Evolutionary conservation across 2,329 filamentous ascomycete species (phyloP), one percentile per base, ranked within the genome.

Genomic region (Didymella lethalis): DNA sequence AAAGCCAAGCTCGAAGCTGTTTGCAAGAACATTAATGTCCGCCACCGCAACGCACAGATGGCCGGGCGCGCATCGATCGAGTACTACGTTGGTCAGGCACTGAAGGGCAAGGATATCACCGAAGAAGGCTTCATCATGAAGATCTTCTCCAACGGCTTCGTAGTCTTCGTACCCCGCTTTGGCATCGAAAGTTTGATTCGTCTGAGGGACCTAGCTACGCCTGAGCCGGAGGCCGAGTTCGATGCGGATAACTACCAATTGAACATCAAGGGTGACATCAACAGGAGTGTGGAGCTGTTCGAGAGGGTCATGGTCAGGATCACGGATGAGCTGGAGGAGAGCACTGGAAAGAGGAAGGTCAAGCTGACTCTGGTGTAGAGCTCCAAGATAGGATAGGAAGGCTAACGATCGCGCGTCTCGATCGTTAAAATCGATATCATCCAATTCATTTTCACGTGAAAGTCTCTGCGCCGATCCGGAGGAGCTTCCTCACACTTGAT

Each of bases 21-120:
- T 25, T 98, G 95, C 85, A 93, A 93, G 78, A 99, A 99, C 81
- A 97, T 99, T 85, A 99, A 99, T 78, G 89, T 95, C 57, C 89
- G 95, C 7, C 95, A 99, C 78, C 92, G 95, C 73, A 99, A 99
- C 78, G 95, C 95, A 31, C 95, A 99, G 79, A 90, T 96, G 79
- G 95, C 95, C 2, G 94, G 94, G 34, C 88, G 95, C 59, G 94
- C 95, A 26, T 95, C 90, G 68, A 93, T 99, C 63, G 93, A 97
- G 69, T 99, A 98, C 81, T 99, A 98, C 75, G 95, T 99, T 48
- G 95, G 95, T 0, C 95, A 99, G 80, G 93, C 94, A 12, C 88
- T 99, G 55, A 95, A 95, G 80, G 92, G 86, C 10, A 82, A 86
- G 53, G 82, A 86, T 16, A 80, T 88, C 7, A 89, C 93, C 69